Evolutionary conservation across 2,329 filamentous ascomycete species (phyloP), one percentile per base, ranked within the genome.

Genomic region (Monosporascus sp.): DNA sequence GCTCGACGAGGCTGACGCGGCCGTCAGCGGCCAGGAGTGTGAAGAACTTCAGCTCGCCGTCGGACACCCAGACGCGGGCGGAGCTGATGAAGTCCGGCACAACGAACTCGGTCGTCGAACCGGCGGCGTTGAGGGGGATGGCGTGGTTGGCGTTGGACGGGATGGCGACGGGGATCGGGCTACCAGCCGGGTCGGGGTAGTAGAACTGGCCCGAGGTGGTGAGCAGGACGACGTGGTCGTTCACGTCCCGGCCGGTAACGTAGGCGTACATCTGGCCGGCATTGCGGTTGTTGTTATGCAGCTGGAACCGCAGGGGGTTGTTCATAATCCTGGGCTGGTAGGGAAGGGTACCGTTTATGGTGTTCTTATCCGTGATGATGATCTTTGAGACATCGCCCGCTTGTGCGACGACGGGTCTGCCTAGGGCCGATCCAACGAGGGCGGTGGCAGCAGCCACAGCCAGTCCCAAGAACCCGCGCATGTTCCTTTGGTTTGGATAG

Each of bases 1-100:
- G 79, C 57, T 79, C 73, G 14, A 81, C 78, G 2, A 81, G 60
- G 9, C 60, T 63, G 24, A 62, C 59, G 4, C 52, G 58, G 24
- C 70, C 69, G 27, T 62, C 58, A 7, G 56, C 64, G 17, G 51
- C 52, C 2, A 55, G 51, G 14, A 73, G 63, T 17, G 69, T 68
- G 57, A 64, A 73, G 66, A 76, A 76, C 18, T 67, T 50, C 5
- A 76, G 66, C 17, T 65, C 56, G 5, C 73, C 73, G 37, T 69
- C 69, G 15, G 73, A 65, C 39, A 76, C 66, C 67, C 69, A 76
- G 47, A 76, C 63, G n/a, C 74, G 72, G 4, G 66, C 72, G 20
- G 72, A 68, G 41, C 57, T 63, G 46, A 75, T 63, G 50, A 68
- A 75, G 49, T 65, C 70, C 3, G 74, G 73, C 3, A 76, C 58